Evolutionary conservation across 805 yeast species (phyloP), one percentile per base, ranked within the genome.

Genomic region (Kuraishia capsulata): DNA sequence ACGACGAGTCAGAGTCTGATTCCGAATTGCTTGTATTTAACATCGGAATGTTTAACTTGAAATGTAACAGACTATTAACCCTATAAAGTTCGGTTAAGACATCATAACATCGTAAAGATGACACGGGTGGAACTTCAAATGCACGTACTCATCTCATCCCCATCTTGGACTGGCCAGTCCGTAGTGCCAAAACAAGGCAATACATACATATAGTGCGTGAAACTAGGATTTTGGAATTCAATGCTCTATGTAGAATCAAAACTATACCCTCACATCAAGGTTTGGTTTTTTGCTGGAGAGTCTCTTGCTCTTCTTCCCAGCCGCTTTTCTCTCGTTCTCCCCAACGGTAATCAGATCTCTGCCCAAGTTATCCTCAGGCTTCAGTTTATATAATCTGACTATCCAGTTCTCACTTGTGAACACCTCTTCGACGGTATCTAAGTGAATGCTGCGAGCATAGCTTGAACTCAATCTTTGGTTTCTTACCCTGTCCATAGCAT

Each of bases 381-480:
- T 92, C 48, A 92, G 84, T 69, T 87, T 84, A 67, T 86, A 92
- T 44, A 92, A 75, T 64, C 98, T 78, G 16, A 92, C 97, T 49
- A 92, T 73, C 97, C 97, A 94, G 69, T 92, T 94, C 56, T 88
- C 95, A 35, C 90, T 71, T 2, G 98, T 92, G 65, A 81, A 92
- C 1, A 81, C 98, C 68, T 92, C 98, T 52, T 92, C 97, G 30
- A 90, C 69, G 38, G 80, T 80, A 54, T 81, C 81, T 51, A 90
- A 68, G 30, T 74, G 68, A 45, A 92, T 78, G 9, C 44, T 29
- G 8, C 46, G 39, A 2, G 63, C 63, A 36, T 59, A 52, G 4
- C 36, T 18, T 6, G 50, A 34, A 29, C 56, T 48, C 44, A 61
- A 30, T 42, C 62, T 66, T 64, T 92, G 97, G 47, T 78, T 74